Evolutionary conservation across 2,329 filamentous ascomycete genomes (phyloP), one percentile per base, ranked within the genome.

Genomic region (Colletotrichum liriopes): DNA sequence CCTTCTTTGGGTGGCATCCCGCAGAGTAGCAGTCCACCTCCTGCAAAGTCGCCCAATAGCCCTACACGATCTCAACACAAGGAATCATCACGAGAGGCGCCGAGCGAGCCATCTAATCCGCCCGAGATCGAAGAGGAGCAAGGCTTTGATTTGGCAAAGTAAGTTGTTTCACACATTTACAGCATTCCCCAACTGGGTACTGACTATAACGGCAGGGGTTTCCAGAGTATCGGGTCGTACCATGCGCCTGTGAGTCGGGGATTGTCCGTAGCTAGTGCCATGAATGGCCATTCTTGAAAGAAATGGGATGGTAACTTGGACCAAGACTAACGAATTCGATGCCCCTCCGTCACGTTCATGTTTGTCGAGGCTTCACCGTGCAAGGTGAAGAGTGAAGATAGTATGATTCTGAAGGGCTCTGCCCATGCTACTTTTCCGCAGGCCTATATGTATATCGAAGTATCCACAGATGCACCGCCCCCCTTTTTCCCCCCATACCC

Each of bases 191-290:
- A 51, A 12, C 39, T 39, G 16, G 47, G 65, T 66, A 58, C 78
- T 83, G 78, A 84, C 77, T 55, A 51, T 73, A 32, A 55, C 23
- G 68, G 49, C 68, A 90, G 89, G 82, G 90, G 90, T 0, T 92
- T 92, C 75, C 90, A 92, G 78, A 91, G 88, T 74, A 92, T 92
- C 63, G 88, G 89, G 39, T 86, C 89, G 1, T 92, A 90, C 73
- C 90, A 92, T 74, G 88, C 89, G 49, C 86, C 86, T 1, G 84
- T 87, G 12, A 82, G 84, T n/a, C 81, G 83, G 54, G 86, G 86
- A 4, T 78, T 86, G 51, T 79, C 85, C 39, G 82, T 87, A 65
- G 81, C 82, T 26, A 83, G 80, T 37, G 82, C 84, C 7, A 77
- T 85, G 69, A 81, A 83, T 61, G 79, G 81, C 18, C 61, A 71